Evolutionary conservation across 371 early-diverging fungal species (phyloP).

Genomic region (Mortierella sp.): DNA sequence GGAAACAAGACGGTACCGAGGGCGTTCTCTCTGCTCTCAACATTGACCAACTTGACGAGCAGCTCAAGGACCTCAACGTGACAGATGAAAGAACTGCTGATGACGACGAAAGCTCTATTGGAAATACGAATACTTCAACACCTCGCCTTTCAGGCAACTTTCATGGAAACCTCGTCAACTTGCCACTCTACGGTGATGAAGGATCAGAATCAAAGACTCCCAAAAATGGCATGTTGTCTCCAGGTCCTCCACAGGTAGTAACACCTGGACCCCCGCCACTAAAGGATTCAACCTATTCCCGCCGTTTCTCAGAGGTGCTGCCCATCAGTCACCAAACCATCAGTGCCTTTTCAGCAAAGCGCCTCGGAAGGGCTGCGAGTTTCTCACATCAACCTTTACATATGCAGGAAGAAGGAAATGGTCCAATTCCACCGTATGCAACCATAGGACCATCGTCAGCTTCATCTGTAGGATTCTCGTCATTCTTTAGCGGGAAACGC

Average conservation of each 20-base stretch:
- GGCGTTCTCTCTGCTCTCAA: slow-evolving; percentile 26
- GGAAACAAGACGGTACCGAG: slow-evolving; percentile 25
- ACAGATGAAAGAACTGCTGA: slow-evolving; percentile 33
- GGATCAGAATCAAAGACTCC: slow-evolving; percentile 22
- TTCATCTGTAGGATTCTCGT: slow-evolving; percentile 43
- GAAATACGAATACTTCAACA: not conserved
- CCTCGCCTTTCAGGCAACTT: slow-evolving; percentile 34
- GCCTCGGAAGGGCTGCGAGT: slow-evolving; percentile 8
- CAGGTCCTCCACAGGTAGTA: slow-evolving; percentile 25
- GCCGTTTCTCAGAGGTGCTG: slow-evolving; percentile 21
- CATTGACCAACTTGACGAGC: slow-evolving; percentile 37
- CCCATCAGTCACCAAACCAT: not conserved
- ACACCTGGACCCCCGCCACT: slow-evolving; percentile 45
- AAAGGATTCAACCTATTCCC: slow-evolving; percentile 33
- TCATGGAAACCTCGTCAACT: slow-evolving; percentile 46
- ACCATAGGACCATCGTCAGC: slow-evolving; percentile 14
- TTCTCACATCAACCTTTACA: slow-evolving; percentile 1
- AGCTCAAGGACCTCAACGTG: slow-evolving; percentile 58
- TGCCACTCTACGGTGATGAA: slow-evolving; percentile 34
- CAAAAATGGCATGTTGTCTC: slow-evolving; percentile 31
- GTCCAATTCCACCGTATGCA: not conserved
- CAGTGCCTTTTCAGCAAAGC: not conserved
- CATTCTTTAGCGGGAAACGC: slow-evolving; percentile 50
- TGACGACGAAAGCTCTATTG: not conserved
- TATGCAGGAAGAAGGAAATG: slow-evolving; percentile 11